Percentiles rank a stretch among this genome's conserved stretches.
These are phyloP conservation scores for Volvox reticuliferus DNA, from an alignment of 139 green algal genomes.

Conservation along the genomic window DNA sequence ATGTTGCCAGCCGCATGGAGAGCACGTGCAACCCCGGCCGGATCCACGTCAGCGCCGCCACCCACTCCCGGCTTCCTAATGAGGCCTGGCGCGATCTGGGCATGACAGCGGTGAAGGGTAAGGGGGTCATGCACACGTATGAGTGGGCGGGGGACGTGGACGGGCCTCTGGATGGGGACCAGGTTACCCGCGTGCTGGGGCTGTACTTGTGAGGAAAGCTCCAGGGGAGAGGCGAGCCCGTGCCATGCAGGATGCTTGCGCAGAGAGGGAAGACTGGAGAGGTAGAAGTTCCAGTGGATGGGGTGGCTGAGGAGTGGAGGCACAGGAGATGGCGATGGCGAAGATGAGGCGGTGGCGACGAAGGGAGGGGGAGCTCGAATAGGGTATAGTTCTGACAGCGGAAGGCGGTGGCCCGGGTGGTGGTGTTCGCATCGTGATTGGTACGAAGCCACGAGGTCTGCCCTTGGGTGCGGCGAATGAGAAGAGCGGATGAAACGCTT, in stretches of 20 bases:
- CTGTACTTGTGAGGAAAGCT: slow-evolving; percentile 14
- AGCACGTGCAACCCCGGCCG: slow-evolving; percentile 54
- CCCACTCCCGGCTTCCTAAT: background rate
- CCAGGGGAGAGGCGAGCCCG: too few species aligned
- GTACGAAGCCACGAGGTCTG: too few species aligned
- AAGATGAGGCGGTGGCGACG: background rate
- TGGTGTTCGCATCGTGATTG: too few species aligned
- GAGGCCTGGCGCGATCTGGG: slow-evolving; percentile 31
- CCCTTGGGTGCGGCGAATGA: too few species aligned
- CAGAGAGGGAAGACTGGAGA: too few species aligned
- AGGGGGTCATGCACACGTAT: slow-evolving; percentile 37
- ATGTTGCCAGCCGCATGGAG: slow-evolving; percentile 74
- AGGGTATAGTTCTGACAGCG: too few species aligned
- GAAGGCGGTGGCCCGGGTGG: too few species aligned
- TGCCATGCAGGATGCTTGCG: too few species aligned
- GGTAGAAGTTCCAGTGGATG: too few species aligned
- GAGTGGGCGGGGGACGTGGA: slow-evolving; percentile 25
- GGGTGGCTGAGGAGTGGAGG: too few species aligned
- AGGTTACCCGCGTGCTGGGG: slow-evolving; percentile 20
- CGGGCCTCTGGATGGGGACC: background rate
- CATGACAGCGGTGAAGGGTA: slow-evolving; percentile 36
- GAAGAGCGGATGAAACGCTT: too few species aligned
- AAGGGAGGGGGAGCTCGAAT: background rate
- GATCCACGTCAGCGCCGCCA: slow-evolving; percentile 58
- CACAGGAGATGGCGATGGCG: too few species aligned